These are phyloP conservation scores for Agroathelia rolfsii DNA, from an alignment of 1,284 basidiomycete genomes.

Conservation along the genomic window DNA sequence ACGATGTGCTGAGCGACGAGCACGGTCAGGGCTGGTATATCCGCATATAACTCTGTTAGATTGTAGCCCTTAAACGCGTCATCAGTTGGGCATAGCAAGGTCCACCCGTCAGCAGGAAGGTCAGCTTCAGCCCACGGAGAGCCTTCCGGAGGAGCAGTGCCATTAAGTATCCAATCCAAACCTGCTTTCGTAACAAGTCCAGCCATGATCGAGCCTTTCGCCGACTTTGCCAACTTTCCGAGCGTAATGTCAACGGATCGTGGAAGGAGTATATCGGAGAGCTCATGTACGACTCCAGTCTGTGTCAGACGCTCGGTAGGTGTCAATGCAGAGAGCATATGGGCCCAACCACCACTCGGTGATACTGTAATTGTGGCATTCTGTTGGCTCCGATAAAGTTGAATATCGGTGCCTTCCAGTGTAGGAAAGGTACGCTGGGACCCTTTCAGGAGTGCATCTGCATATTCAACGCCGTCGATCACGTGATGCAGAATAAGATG, in stretches of 20 bases:
- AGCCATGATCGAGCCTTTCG: conserved; percentile 81
- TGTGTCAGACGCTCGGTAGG: conserved; percentile 66
- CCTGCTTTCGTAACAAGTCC: conserved; percentile 77
- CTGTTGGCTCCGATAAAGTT: conserved; percentile 38
- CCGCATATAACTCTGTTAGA: conserved; percentile 66
- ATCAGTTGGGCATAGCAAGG: conserved; percentile 85
- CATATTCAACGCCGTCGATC: conserved; percentile 71
- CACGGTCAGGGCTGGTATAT: conserved; percentile 47
- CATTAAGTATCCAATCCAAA: conserved; percentile 85
- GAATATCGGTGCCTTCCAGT: conserved; percentile 65
- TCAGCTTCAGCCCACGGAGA: conserved; percentile 47
- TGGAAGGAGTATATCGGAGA: conserved; percentile 85
- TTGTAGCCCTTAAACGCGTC: conserved; percentile 88
- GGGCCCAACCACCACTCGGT: conserved; percentile 68
- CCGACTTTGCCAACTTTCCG: conserved; percentile 84
- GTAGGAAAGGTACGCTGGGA: conserved; percentile 62
- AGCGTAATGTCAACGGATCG: conserved; percentile 80
- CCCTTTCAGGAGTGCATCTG: conserved; percentile 48
- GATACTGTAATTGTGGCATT: conserved; percentile 44
- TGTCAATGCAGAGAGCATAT: conserved; percentile 48
- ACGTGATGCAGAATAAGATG: conserved; percentile 82
- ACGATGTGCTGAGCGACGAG: conserved; percentile 90
- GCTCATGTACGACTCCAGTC: conserved; percentile 87
- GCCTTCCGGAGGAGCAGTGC: conserved; percentile 62
- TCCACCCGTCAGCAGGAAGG: conserved; percentile 53